Conservation (phyloP, 345 rosid genomes). For the Citrus sp. region DNA sequence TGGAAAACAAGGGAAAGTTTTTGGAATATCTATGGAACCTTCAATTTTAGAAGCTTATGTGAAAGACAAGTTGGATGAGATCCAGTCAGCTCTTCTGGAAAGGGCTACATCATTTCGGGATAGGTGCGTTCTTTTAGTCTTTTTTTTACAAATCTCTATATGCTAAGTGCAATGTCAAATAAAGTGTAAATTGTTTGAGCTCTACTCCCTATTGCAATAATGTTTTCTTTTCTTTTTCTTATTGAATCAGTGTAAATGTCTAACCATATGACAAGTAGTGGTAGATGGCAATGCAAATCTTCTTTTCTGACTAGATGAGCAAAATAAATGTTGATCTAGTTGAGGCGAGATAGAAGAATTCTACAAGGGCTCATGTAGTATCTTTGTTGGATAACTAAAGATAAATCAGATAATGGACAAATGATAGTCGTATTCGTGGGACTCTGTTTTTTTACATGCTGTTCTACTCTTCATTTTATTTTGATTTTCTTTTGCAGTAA, state of each 20-base stretch:
- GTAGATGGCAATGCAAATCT: not conserved
- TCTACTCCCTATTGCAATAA: not conserved
- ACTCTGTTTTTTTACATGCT: not conserved
- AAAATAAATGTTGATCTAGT: not conserved
- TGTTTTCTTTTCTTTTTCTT: not conserved
- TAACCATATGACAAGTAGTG: not conserved
- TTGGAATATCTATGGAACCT: conserved; percentile 88
- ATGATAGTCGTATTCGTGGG: no score
- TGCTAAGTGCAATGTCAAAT: not conserved
- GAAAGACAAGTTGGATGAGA: conserved; percentile 85
- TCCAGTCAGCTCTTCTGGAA: conserved; percentile 75
- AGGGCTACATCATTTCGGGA: conserved; percentile 69
- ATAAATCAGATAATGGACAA: not conserved
- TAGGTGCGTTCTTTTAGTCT: conserved; percentile 44
- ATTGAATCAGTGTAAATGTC: not conserved
- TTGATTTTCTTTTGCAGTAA: conserved; percentile 49
- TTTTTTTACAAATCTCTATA: not conserved
- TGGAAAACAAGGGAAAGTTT: conserved; percentile 85
- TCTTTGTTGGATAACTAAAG: not conserved
- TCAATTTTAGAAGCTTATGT: conserved; percentile 60
- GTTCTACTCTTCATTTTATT: not conserved
- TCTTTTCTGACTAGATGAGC: not conserved
- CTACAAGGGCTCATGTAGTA: not conserved
- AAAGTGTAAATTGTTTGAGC: not conserved
- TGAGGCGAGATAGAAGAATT: not conserved